Conservation (phyloP, 108 stramenopile species). For the Conticribra weissflogii region DNA sequence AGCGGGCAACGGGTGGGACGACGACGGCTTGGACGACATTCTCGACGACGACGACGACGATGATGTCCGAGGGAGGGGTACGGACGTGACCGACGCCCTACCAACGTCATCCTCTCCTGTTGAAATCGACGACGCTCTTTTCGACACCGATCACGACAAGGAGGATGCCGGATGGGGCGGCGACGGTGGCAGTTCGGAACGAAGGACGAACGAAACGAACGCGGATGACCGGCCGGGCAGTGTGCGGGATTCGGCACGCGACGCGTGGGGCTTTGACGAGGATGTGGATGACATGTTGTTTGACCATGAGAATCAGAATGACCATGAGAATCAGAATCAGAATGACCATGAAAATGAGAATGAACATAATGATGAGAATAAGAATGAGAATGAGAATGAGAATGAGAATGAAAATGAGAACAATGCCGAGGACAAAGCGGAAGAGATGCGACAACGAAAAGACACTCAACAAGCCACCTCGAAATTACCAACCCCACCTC, state of each 20-base stretch:
- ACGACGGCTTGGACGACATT: background rate
- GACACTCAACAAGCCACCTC: background rate
- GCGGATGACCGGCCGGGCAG: no score
- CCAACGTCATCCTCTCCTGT: no score
- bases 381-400: constrained; percentile 9
- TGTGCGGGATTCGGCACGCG: no score
- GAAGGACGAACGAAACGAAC: background rate
- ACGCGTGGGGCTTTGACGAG: background rate
- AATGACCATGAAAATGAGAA: constrained; percentile 16
- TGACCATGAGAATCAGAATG: background rate
- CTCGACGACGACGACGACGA: background rate
- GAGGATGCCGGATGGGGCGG: constrained; percentile 3
- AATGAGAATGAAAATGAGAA: background rate
- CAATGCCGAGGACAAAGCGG: background rate
- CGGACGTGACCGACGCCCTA: no score
- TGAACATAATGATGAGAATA: constrained; percentile 8
- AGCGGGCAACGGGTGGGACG: background rate
- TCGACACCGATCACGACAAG: no score
- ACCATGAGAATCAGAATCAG: background rate
- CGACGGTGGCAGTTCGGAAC: background rate
- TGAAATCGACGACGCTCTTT: no score
- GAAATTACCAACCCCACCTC: background rate
- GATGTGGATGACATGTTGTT: background rate
- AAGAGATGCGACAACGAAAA: background rate
- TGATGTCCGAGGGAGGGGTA: background rate